Evolutionary conservation across 108 stramenopile genomes (phyloP).

Genomic region (Cyclotella kingstonii): DNA sequence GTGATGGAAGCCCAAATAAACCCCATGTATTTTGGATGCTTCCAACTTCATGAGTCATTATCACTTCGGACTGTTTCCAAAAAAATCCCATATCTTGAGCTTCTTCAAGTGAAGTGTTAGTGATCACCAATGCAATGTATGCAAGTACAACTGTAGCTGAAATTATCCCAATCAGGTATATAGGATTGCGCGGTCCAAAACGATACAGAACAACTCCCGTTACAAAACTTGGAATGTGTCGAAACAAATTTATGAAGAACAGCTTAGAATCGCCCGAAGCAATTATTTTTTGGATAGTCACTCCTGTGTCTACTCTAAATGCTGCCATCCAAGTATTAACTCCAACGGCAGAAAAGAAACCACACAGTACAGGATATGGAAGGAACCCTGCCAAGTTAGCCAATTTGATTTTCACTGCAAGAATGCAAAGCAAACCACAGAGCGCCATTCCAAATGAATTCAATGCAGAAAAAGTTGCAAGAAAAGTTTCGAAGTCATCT

Average conservation of each 20-base stretch:
- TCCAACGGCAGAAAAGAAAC: conserved; percentile 76
- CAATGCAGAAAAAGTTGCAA: conserved; percentile 62
- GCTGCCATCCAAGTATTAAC: conserved; percentile 64
- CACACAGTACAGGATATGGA: conserved; percentile 72
- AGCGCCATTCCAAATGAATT: conserved; percentile 51
- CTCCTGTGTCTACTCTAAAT: conserved; percentile 54
- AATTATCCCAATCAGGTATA: conserved; percentile 49
- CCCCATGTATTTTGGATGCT: conserved; percentile 30
- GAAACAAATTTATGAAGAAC: conserved; percentile 23
- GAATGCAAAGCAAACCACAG: conserved; percentile 39
- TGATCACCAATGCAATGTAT: conserved; percentile 44
- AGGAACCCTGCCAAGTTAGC: conserved; percentile 65
- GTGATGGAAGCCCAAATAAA: conserved; percentile 44
- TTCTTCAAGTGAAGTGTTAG: conserved; percentile 45
- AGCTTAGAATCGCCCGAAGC: conserved; percentile 35
- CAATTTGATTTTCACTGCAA: conserved; percentile 60
- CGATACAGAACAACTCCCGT: conserved; percentile 50
- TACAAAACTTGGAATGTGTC: conserved; percentile 56
- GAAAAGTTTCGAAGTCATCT: conserved; percentile 43
- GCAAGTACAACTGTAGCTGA: conserved; percentile 40
- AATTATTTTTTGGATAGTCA: conserved; percentile 33
- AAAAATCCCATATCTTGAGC: conserved; percentile 58
- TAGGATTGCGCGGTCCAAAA: conserved; percentile 57
- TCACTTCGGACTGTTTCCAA: conserved; percentile 58
- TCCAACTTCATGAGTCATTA: conserved; percentile 17